Conservation (phyloP, 345 rosid species). For the Cardamine resedifolia region DNA sequence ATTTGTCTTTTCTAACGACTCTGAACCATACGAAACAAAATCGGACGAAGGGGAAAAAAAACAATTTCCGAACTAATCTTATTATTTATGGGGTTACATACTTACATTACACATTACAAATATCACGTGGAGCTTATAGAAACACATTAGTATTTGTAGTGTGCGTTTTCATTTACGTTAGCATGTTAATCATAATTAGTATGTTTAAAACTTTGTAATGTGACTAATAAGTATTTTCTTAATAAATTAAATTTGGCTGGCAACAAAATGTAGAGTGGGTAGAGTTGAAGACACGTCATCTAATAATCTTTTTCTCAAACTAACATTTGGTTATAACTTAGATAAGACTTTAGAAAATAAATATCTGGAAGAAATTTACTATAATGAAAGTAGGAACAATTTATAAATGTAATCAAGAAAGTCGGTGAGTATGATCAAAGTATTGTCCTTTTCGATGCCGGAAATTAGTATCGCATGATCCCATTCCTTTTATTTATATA, state of each 20-base stretch:
- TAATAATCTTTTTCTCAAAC: conserved; percentile 19
- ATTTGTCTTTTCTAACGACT: conserved; percentile 25
- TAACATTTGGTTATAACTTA: conserved; percentile 15
- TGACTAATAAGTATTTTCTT: not conserved
- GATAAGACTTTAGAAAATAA: not conserved
- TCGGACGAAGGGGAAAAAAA: not conserved
- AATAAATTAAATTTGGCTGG: not conserved
- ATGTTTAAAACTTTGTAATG: not conserved
- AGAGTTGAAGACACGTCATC: conserved; percentile 20
- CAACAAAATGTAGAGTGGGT: not conserved
- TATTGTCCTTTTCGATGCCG: conserved; percentile 41
- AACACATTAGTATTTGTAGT: not conserved
- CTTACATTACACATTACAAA: not conserved
- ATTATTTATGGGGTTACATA: not conserved
- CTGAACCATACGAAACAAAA: not conserved
- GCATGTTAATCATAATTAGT: no score
- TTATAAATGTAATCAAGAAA: conserved; percentile 19
- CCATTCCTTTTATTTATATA: conserved; percentile 13
- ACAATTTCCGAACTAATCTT: not conserved
- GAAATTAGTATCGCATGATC: conserved; percentile 23
- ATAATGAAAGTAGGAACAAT: not conserved
- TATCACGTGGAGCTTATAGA: not conserved
- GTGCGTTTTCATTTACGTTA: not conserved
- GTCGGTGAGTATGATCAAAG: conserved; percentile 41
- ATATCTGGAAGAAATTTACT: not conserved